Evolutionary conservation across 352 stramenopile genomes (phyloP).

Genomic region (Phytophthora brassicae): DNA sequence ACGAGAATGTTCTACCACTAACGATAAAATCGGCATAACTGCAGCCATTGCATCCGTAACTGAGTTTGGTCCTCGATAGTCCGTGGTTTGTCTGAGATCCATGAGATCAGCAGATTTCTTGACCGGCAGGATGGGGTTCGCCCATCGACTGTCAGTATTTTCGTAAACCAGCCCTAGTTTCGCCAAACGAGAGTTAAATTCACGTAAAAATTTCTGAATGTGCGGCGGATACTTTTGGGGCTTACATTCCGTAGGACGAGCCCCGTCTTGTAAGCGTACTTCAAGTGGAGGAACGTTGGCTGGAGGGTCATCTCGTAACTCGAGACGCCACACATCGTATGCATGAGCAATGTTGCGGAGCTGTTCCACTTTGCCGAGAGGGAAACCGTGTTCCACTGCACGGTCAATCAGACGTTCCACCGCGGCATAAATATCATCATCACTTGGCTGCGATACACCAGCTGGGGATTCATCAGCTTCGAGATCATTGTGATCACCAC

Average conservation of each 20-base stretch:
- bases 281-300: too few species aligned
- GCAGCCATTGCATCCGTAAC: not conserved
- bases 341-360: too few species aligned
- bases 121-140: too few species aligned
- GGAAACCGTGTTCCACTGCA: not conserved
- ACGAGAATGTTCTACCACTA: not conserved
- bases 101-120: too few species aligned
- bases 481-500: not conserved
- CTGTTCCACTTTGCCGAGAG: not conserved
- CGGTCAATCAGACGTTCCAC: not conserved
- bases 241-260: not conserved
- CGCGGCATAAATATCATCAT: not conserved
- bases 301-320: not conserved
- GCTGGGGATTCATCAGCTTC: not conserved
- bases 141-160: too few species aligned
- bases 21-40: not conserved
- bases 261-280: not conserved
- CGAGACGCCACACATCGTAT: not conserved
- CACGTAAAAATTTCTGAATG: not conserved
- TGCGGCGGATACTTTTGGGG: too few species aligned
- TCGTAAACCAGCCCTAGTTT: too few species aligned
- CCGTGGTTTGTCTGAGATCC: not conserved
- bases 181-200: not conserved
- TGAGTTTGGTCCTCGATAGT: not conserved
- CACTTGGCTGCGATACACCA: not conserved